These are phyloP conservation scores for Malassezia japonica DNA, from an alignment of 1,284 basidiomycete species.

Conservation along the genomic window DNA sequence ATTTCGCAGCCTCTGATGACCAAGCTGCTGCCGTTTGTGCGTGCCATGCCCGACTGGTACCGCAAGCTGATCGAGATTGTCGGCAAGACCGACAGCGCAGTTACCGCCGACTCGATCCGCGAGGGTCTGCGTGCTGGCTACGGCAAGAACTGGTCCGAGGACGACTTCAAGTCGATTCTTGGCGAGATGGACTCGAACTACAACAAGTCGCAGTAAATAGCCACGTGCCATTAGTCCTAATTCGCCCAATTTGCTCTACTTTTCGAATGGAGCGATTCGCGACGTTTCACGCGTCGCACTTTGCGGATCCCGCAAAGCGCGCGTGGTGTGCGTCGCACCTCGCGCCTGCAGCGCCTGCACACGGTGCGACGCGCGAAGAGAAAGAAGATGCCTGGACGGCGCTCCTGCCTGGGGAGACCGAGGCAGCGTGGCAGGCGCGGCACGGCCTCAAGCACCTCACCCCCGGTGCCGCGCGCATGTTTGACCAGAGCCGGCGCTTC, in stretches of 20 bases:
- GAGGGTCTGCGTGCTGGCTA: conserved; percentile 36
- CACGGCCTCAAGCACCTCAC: conserved; percentile 14
- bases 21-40: conserved; percentile 29
- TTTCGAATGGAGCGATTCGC: not conserved
- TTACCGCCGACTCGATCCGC: conserved; percentile 32
- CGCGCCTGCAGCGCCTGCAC: not conserved
- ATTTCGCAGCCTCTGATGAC: conserved; percentile 35
- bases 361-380: conserved; percentile 2
- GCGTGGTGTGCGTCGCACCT: conserved; percentile 9
- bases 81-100: conserved; percentile 36
- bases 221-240: not conserved
- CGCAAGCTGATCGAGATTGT: conserved; percentile 24
- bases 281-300: conserved; percentile 11
- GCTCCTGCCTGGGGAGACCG: conserved; percentile 2
- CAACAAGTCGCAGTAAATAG: not conserved
- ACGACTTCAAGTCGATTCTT: conserved; percentile 6
- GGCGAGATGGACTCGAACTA: conserved; percentile 2
- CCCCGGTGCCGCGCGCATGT: conserved; percentile 15
- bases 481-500: conserved; percentile 15
- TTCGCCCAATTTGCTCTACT: not conserved
- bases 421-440: conserved; percentile 11
- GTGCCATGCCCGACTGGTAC: conserved; percentile 38
- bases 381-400: conserved; percentile 12
- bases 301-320: conserved; percentile 6
- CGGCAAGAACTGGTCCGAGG: conserved; percentile 31